These are phyloP conservation scores for Periconia sp. DNA, from an alignment of 2,329 filamentous ascomycete species.

Conservation along the genomic window DNA sequence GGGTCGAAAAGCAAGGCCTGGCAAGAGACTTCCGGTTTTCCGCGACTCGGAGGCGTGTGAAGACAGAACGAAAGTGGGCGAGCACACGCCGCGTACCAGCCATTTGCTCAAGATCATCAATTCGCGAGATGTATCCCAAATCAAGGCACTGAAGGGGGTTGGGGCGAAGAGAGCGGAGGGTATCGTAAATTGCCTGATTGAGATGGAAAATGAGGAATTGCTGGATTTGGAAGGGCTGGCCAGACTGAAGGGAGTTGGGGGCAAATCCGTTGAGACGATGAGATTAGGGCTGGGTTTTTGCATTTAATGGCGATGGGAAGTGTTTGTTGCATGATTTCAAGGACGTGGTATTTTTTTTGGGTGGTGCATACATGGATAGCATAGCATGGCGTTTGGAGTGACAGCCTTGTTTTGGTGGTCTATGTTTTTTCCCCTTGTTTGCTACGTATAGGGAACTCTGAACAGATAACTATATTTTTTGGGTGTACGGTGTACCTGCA, in stretches of 20 bases:
- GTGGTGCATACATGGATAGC: background rate
- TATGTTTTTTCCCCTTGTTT: too few relatives aligned
- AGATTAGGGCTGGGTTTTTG: slow-evolving; percentile 40
- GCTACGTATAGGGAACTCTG: too few relatives aligned
- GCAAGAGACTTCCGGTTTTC: slow-evolving; percentile 42
- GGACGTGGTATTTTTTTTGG: background rate
- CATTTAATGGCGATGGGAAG: slow-evolving; percentile 17
- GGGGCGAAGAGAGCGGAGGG: slow-evolving; percentile 69
- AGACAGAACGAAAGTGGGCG: slow-evolving; percentile 9
- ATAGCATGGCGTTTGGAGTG: background rate
- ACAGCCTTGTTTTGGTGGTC: too few relatives aligned
- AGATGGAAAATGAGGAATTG: slow-evolving; percentile 48
- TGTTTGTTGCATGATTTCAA: background rate
- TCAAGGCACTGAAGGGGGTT: slow-evolving; percentile 69
- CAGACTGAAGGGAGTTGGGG: slow-evolving; percentile 51
- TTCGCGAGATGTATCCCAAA: slow-evolving; percentile 66
- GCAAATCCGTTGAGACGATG: slow-evolving; percentile 56
- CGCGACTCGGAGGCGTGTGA: slow-evolving; percentile 28
- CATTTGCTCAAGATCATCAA: slow-evolving; percentile 72
- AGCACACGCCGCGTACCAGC: slow-evolving; percentile 59
- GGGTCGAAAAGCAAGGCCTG: slow-evolving; percentile 32
- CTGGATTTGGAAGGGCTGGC: slow-evolving; percentile 47
- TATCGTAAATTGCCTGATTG: slow-evolving; percentile 52
- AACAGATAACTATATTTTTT: too few relatives aligned
- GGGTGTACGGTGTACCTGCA: too few relatives aligned